Evolutionary conservation across 164 flowering plant genomes (phyloP).

Genomic region (Piper betle): DNA sequence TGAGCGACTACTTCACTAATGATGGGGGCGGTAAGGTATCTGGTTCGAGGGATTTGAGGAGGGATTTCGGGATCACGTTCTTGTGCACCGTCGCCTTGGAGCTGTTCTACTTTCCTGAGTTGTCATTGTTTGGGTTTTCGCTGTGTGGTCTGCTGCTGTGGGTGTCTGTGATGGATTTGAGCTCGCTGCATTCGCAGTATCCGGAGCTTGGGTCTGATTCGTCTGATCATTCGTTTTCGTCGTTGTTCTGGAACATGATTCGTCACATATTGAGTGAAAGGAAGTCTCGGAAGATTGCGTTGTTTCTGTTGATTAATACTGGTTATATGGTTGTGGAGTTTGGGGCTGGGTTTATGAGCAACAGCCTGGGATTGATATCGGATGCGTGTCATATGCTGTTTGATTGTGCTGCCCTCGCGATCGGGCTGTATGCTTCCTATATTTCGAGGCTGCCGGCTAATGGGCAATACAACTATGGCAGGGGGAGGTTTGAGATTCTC

Average conservation of each 20-base stretch:
- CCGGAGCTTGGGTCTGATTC: slow-evolving; percentile 48
- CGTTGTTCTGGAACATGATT: slow-evolving; percentile 44
- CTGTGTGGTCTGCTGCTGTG: slow-evolving; percentile 57
- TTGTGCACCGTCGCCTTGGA: slow-evolving; percentile 66
- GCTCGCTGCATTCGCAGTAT: slow-evolving; percentile 25
- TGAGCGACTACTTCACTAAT: slow-evolving; percentile 62
- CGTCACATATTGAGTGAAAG: slow-evolving; percentile 80
- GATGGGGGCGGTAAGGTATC: slow-evolving; percentile 23
- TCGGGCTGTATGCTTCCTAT: slow-evolving; percentile 91
- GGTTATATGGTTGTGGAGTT: slow-evolving; percentile 94
- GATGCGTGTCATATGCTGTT: slow-evolving; percentile 99
- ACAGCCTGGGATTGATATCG: slow-evolving; percentile 98
- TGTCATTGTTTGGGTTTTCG: slow-evolving; percentile 68
- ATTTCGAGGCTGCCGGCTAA: slow-evolving; percentile 88
- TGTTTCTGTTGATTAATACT: slow-evolving; percentile 80
- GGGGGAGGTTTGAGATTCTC: slow-evolving; percentile 94
- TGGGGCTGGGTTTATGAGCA: slow-evolving; percentile 90
- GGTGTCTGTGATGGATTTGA: slow-evolving; percentile 59
- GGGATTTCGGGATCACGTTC: slow-evolving; percentile 60
- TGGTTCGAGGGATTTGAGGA: slow-evolving; percentile 38
- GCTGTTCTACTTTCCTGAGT: slow-evolving; percentile 73
- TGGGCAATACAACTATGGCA: slow-evolving; percentile 74
- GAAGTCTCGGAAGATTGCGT: slow-evolving; percentile 87
- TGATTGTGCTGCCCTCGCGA: slow-evolving; percentile 97
- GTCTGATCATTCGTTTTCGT: slow-evolving; percentile 25